Conservation (phyloP, 2,329 filamentous ascomycete species). For the Apiospora kogelbergensis region DNA sequence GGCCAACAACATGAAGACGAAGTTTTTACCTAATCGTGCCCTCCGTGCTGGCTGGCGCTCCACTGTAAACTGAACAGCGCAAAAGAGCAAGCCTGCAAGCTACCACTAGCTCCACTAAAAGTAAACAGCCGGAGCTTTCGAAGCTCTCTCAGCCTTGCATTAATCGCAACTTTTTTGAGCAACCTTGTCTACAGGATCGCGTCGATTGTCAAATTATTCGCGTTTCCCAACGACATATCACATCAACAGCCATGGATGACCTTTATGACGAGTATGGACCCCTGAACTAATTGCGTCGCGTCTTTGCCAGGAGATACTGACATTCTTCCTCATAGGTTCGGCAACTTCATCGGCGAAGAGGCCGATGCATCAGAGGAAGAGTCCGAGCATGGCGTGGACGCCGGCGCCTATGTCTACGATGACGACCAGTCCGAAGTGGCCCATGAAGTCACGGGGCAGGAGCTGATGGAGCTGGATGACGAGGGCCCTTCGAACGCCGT, state of each 20-base stretch:
- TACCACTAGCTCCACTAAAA: slow-evolving; percentile 1
- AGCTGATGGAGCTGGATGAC: slow-evolving; percentile 92
- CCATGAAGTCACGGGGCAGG: slow-evolving; percentile 67
- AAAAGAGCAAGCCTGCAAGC: background rate
- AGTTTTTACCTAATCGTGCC: background rate
- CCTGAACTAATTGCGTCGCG: background rate
- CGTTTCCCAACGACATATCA: slow-evolving; percentile 10
- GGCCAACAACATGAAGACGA: background rate
- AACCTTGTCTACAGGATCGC: slow-evolving; percentile 6
- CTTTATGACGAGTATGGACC: slow-evolving; percentile 84
- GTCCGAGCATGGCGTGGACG: slow-evolving; percentile 73
- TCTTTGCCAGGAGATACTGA: slow-evolving; percentile 17
- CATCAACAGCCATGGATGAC: slow-evolving; percentile 71
- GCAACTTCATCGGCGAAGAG: slow-evolving; percentile 96
- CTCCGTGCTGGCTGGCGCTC: background rate
- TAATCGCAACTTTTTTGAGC: slow-evolving; percentile 8
- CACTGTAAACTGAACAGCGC: background rate
- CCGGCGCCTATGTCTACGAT: slow-evolving; percentile 78
- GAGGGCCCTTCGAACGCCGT: slow-evolving; percentile 93
- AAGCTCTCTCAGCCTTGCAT: slow-evolving; percentile 7
- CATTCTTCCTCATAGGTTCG: slow-evolving; percentile 64
- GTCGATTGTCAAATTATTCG: slow-evolving; percentile 20
- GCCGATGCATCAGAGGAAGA: slow-evolving; percentile 81
- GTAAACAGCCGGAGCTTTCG: background rate
- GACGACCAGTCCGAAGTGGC: slow-evolving; percentile 68